phyloP scores from a whole-genome alignment of 2,329 filamentous ascomycete genomes.

The Aspergillus proliferans region DNA sequence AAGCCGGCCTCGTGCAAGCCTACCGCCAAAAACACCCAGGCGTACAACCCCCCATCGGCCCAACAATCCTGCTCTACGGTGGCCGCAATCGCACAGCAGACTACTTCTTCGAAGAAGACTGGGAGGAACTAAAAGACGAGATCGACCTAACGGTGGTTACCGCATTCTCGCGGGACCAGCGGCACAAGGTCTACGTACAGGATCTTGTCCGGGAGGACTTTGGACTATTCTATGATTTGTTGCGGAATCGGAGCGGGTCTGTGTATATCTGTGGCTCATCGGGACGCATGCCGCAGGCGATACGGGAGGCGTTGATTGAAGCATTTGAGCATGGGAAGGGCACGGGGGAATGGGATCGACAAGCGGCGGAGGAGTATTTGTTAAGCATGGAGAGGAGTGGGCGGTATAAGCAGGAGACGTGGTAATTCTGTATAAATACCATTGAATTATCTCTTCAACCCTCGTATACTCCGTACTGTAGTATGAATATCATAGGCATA shows the following conservation, averaged over 20 bases:
- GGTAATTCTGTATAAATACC: slow-evolving; percentile 38
- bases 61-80: slow-evolving; percentile 70
- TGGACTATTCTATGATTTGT: slow-evolving; percentile 44
- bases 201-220: slow-evolving; percentile 52
- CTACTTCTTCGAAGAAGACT: slow-evolving; percentile 76
- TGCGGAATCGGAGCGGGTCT: slow-evolving; percentile 48
- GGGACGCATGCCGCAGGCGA: slow-evolving; percentile 65
- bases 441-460: not conserved
- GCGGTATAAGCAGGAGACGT: slow-evolving; percentile 64
- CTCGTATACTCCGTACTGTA: not conserved
- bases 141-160: slow-evolving; percentile 51
- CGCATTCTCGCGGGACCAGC: slow-evolving; percentile 67
- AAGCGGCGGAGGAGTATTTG: slow-evolving; percentile 52
- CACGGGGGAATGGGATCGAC: slow-evolving; percentile 35
- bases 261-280: slow-evolving; percentile 51
- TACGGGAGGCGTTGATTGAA: slow-evolving; percentile 61
- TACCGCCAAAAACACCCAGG: slow-evolving; percentile 23
- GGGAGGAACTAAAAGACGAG: slow-evolving; percentile 45
- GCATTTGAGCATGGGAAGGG: slow-evolving; percentile 47
- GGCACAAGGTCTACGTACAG: slow-evolving; percentile 62
- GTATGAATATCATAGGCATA: not conserved
- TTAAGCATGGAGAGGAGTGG: slow-evolving; percentile 55
- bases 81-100: slow-evolving; percentile 69
- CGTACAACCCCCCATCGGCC: slow-evolving; percentile 28
- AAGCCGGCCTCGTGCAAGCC: slow-evolving; percentile 39